These are phyloP conservation scores for Lichtheimia corymbifera DNA, from an alignment of 371 early-diverging fungal species.

Conservation along the genomic window DNA sequence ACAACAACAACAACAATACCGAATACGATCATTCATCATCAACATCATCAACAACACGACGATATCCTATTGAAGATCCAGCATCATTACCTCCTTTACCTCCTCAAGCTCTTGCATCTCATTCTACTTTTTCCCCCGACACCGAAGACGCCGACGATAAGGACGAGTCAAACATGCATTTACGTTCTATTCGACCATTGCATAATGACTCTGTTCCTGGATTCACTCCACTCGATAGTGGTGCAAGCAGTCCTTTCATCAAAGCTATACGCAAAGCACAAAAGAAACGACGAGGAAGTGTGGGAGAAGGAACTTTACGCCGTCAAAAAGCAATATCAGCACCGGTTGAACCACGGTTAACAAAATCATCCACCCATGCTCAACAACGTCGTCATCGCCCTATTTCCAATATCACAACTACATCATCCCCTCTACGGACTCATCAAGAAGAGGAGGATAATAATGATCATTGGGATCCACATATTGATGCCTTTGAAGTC, in stretches of 20 bases:
- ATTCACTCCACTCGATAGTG: too few species aligned
- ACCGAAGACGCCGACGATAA: too few species aligned
- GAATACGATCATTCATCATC: too few species aligned
- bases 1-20: too few species aligned
- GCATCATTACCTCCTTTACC: too few species aligned
- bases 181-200: constrained; percentile 7
- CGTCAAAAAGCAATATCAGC: constrained; percentile 21
- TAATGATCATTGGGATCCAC: constrained; percentile 37
- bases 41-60: too few species aligned
- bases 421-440: neutral
- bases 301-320: constrained; percentile 25
- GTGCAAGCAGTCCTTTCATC: constrained; percentile 5
- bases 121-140: too few species aligned
- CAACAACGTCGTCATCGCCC: constrained; percentile 11
- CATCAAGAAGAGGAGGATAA: neutral
- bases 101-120: too few species aligned
- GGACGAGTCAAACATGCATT: constrained; percentile 3
- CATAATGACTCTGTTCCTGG: too few species aligned
- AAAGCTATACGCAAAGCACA: constrained; percentile 20
- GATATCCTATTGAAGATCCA: too few species aligned
- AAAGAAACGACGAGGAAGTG: constrained; percentile 36
- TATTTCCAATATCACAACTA: constrained; percentile 3
- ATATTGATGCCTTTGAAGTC: constrained; percentile 49
- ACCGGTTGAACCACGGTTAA: constrained; percentile 27
- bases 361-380: constrained; percentile 30